Conservation (phyloP, 2,329 filamentous ascomycete species). For the Colletotrichum cordylinicola region DNA sequence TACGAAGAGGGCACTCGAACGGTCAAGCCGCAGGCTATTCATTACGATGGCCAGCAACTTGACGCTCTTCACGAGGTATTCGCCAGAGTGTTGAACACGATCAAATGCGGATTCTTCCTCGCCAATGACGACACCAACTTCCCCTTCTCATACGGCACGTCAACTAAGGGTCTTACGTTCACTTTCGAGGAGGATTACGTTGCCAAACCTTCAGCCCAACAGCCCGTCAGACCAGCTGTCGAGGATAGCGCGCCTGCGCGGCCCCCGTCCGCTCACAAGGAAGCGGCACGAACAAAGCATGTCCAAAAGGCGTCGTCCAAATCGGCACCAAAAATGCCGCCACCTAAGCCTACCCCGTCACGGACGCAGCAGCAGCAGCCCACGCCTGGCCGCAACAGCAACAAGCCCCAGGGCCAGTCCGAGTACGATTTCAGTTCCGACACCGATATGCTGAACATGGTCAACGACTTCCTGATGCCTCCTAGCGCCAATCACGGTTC, state of each 20-base stretch:
- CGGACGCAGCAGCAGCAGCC: neutral
- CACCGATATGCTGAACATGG: conserved; percentile 49
- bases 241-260: neutral
- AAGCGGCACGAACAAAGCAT: neutral
- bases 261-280: neutral
- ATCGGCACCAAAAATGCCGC: neutral
- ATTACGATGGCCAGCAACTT: conserved; percentile 21
- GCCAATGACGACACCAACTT: conserved; percentile 37
- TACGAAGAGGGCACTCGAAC: conserved; percentile 34
- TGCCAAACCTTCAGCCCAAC: neutral
- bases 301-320: neutral
- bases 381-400: conserved; percentile 2
- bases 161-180: conserved; percentile 10
- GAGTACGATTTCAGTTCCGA: conserved; percentile 30
- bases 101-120: conserved; percentile 54
- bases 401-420: neutral
- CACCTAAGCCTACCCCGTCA: neutral
- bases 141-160: conserved; percentile 11
- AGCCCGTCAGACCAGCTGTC: neutral
- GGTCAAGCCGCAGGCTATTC: conserved; percentile 47
- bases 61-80: conserved; percentile 24
- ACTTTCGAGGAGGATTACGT: conserved; percentile 8
- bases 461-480: conserved; percentile 54
- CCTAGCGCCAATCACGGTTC: conserved; percentile 45
- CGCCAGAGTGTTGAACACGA: conserved; percentile 53